A percentile compares a stretch with the other conserved stretches of the same genome.
phyloP scores from a whole-genome alignment of 345 rosid genomes.

The Populus simonii region DNA sequence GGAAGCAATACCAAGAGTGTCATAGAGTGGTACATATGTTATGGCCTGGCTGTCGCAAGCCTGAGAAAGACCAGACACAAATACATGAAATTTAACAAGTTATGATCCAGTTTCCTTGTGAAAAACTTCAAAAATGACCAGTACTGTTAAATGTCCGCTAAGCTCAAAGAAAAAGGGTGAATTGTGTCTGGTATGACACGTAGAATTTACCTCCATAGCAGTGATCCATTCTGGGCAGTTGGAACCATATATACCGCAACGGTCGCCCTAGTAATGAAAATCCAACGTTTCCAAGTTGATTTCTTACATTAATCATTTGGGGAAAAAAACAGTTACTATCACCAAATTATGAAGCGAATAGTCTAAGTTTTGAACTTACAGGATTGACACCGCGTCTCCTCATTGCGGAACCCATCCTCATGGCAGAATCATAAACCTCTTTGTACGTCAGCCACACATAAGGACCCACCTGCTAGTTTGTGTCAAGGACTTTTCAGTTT shows the following conservation, averaged over 20 bases:
- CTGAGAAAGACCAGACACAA: slow-evolving; percentile 34
- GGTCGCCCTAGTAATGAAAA: slow-evolving; percentile 54
- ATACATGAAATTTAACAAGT: not conserved
- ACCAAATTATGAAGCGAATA: not conserved
- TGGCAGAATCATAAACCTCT: slow-evolving; percentile 62
- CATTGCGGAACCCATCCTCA: slow-evolving; percentile 70
- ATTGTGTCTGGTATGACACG: not conserved
- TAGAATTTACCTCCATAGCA: slow-evolving; percentile 65
- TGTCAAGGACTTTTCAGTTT: not conserved
- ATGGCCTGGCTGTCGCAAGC: slow-evolving; percentile 80
- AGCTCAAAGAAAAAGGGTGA: not conserved
- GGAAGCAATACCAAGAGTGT: slow-evolving; percentile 44
- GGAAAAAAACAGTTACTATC: not conserved
- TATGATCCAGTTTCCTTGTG: not conserved
- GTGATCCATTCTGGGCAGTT: slow-evolving; percentile 87
- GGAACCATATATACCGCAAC: slow-evolving; percentile 88
- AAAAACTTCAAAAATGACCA: not conserved
- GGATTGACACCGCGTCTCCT: slow-evolving; percentile 62
- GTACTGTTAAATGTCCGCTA: not conserved
- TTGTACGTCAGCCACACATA: slow-evolving; percentile 77
- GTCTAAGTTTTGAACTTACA: slow-evolving; percentile 35
- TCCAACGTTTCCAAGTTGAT: not conserved
- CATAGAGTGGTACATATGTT: slow-evolving; percentile 78
- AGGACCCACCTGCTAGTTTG: slow-evolving; percentile 54
- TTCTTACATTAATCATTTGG: not conserved